Base-by-base conservation (phyloP, 176 grass and related monocot species). In the Echinochloa phyllopogon region DNA sequence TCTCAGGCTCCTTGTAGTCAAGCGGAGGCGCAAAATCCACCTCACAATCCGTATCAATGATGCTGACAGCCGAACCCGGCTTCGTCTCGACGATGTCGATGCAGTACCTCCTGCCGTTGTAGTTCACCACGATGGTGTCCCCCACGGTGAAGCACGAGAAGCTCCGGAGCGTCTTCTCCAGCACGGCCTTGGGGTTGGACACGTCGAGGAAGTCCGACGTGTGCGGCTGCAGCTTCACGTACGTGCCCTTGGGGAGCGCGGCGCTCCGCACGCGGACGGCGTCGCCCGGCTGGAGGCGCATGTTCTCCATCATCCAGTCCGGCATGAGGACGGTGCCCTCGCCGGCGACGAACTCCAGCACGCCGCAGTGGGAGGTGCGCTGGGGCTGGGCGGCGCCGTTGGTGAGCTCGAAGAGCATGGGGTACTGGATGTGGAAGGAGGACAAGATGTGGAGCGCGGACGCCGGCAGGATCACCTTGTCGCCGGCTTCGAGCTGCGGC, bases 391-490 rank as follows among this genome's bases (percentile, higher is more conserved):
- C 42, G 14, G 4, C 1, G 66, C 8, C 6, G 38, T 41, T 17
- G 38, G 4, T 4, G 69, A 72, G 69, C 69, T 72, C 42, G 69
- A 72, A 72, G 4, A 24, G 42, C 69, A 72, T 72, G 42, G 69
- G 69, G 69, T 48, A 72, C 11, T 72, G 42, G 42, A 72, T 23
- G 43, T 13, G 3, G 43, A 72, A n/a, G n/a, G 11, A 7, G 11
- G 69, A 1, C 11, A 72, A 42, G 43, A 11, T n/a, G 42, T 72
- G 12, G 0, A 72, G 42, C 11, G 69, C 43, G n/a, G 69, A 72
- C 43, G n/a, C 69, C n/a, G 69, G 69, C n/a, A 72, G 43, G 42
- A 72, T 47, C 42, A 72, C 69, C 69, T 72, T 72, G 69, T 72
- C 69, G 2, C 69, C 69, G 41, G 13, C n/a, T 18, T 72, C 69